Conservation (phyloP, 306 rosid species). For the cucumber (Cucumis sativus) region Cucumber_9930_V3 NC_026658.2:17116001-17116500, state of each 20-base stretch:
- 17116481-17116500: not conserved
- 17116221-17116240: not conserved
- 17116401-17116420: not conserved
- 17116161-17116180: not conserved
- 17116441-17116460: not conserved
- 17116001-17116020: no score
- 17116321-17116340: not conserved
- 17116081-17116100: not conserved
- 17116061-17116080: not conserved
- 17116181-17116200: not conserved
- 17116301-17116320: not conserved
- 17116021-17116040: no score
- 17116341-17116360: constrained; percentile 1
- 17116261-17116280: not conserved
- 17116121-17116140: not conserved
- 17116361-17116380: not conserved
- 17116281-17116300: not conserved
- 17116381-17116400: not conserved
- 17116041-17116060: no score
- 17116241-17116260: not conserved
- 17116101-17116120: not conserved
- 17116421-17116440: not conserved
- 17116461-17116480: constrained; percentile 2
- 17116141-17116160: not conserved
- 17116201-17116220: not conserved